A percentile compares a stretch with the other conserved stretches of the same genome.
These are phyloP conservation scores for Plasmodiophora brassicae DNA, from an alignment of 208 protist genomes.

Conservation along the genomic window DNA sequence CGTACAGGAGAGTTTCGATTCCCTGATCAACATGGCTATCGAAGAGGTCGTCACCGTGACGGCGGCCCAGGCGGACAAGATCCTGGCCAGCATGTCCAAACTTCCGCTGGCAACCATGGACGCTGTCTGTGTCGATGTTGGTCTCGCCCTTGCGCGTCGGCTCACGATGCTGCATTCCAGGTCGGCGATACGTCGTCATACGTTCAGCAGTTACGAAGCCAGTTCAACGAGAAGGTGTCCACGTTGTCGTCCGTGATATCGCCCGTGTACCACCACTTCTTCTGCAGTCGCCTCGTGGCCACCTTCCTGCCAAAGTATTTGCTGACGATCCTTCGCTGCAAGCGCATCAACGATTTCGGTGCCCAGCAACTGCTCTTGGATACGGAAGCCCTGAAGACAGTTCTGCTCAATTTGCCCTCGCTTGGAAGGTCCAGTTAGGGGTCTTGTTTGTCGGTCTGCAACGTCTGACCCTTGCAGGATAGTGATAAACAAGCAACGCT, in stretches of 20 bases:
- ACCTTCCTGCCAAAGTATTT: conserved; percentile 2
- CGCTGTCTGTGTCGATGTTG: too few relatives aligned
- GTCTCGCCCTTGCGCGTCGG: too few relatives aligned
- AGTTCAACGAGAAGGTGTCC: not conserved
- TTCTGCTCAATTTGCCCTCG: not conserved
- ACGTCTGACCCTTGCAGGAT: not conserved
- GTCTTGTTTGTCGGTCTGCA: not conserved
- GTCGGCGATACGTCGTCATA: not conserved
- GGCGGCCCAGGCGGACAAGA: not conserved
- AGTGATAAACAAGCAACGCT: conserved; percentile 6
- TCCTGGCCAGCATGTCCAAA: not conserved
- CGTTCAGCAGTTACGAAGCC: not conserved
- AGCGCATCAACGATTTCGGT: conserved; percentile 4
- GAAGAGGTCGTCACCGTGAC: not conserved
- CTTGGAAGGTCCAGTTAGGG: not conserved
- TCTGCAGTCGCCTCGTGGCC: not conserved
- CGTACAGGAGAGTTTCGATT: not conserved
- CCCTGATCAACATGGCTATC: not conserved
- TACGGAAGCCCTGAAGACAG: not conserved
- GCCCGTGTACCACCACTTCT: not conserved
- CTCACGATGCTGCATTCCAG: not conserved
- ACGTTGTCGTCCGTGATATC: not conserved
- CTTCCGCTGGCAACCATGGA: not conserved
- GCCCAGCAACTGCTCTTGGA: conserved; percentile 11
- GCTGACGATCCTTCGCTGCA: not conserved